Percentiles rank a stretch among this genome's conserved stretches.
Conservation (phyloP, 306 rosid genomes). For the Lupinus albus region DNA sequence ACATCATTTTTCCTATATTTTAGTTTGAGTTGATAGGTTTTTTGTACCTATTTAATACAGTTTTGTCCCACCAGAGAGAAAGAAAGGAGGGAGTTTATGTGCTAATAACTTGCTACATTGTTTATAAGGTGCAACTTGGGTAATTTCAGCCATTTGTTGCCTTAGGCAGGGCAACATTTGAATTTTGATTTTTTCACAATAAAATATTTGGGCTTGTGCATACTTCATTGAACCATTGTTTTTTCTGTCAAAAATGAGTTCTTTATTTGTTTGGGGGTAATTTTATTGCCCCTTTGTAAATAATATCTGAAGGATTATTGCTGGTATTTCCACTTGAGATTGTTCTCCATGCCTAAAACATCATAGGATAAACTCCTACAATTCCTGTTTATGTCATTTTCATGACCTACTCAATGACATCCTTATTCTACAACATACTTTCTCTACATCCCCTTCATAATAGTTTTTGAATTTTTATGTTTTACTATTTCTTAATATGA, state of each 20-base stretch:
- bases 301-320: not conserved
- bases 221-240: not conserved
- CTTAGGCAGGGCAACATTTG: slow-evolving; percentile 45
- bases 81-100: not conserved
- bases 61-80: slow-evolving; percentile 58
- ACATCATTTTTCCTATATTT: slow-evolving; percentile 47
- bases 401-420: slow-evolving; percentile 59
- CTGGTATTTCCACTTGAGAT: slow-evolving; percentile 60
- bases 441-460: too few species aligned
- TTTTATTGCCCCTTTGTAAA: not conserved
- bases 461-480: too few species aligned
- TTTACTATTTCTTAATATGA: too few species aligned
- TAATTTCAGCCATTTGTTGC: slow-evolving; percentile 39
- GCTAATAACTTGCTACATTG: not conserved
- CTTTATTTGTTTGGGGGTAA: not conserved
- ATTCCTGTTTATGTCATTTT: slow-evolving; percentile 64
- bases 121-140: slow-evolving; percentile 45
- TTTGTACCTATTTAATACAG: slow-evolving; percentile 49
- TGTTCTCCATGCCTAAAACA: slow-evolving; percentile 78
- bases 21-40: slow-evolving; percentile 50
- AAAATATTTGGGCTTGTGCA: slow-evolving; percentile 33
- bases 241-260: not conserved
- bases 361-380: slow-evolving; percentile 68
- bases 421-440: too few species aligned
- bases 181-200: slow-evolving; percentile 47